Conservation (phyloP, 805 yeast genomes). For the Kodamaea hsintzibuensis region DNA sequence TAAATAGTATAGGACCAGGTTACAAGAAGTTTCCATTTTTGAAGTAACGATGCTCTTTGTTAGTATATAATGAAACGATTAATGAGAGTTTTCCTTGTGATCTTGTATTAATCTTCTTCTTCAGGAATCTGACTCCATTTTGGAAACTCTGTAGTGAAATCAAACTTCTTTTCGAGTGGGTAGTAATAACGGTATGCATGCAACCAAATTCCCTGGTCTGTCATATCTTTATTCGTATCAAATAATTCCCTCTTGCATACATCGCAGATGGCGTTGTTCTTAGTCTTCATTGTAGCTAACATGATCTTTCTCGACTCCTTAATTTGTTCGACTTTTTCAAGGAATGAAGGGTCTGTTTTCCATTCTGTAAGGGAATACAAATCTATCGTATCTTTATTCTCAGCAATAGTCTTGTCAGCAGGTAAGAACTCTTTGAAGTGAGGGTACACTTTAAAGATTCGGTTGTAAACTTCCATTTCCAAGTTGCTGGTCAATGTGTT, state of each 20-base stretch:
- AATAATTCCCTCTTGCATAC: conserved; percentile 36
- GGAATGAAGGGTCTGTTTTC: conserved; percentile 12
- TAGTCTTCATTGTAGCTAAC: conserved; percentile 30
- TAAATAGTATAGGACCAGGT: conserved; percentile 16
- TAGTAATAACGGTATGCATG: conserved; percentile 46
- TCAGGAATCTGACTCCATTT: conserved; percentile 20
- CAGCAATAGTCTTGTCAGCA: conserved; percentile 10
- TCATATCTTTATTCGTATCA: conserved; percentile 26
- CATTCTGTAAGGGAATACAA: conserved; percentile 15
- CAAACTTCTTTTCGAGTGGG: conserved; percentile 25
- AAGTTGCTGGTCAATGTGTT: conserved; percentile 20
- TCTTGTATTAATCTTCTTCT: neutral
- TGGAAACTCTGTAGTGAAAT: conserved; percentile 47
- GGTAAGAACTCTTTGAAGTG: conserved; percentile 12
- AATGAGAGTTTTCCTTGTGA: too few species aligned
- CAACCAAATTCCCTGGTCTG: conserved; percentile 41
- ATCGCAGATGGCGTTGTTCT: conserved; percentile 24
- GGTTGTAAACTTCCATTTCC: conserved; percentile 25
- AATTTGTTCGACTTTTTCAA: conserved; percentile 19
- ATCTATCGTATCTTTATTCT: conserved; percentile 14
- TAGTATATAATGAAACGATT: too few species aligned
- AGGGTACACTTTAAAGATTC: conserved; percentile 19
- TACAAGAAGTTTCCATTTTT: conserved; percentile 25
- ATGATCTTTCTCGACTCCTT: conserved; percentile 23
- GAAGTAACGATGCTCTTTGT: too few species aligned